Evolutionary conservation across 2,329 filamentous ascomycete genomes (phyloP), one percentile per base, ranked within the genome.

Genomic region (Exophiala sp.): DNA sequence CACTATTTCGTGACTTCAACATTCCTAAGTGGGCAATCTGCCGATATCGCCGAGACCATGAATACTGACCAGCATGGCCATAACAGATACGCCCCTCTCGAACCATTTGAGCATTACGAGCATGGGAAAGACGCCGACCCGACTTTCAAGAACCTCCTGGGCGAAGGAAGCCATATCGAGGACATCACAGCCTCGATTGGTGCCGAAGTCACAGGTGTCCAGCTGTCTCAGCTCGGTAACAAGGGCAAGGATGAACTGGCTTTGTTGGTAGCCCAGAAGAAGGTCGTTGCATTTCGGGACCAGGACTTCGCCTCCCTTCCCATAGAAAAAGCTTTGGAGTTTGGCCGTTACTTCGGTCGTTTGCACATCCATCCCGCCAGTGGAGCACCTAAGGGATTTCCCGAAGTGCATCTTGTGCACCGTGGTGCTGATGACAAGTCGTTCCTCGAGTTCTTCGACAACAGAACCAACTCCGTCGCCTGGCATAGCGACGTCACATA

Each of bases 401-500:
- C 88, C 0, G 84, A 91, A 68, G 72, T 94, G 12, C 88, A 92
- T 65, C 80, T 94, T 1, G 88, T 92, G 1, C 88, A 92, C 71
- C 82, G 88, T 36, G 83, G 83, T 16, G 85, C 82, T 45, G 74
- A 82, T 55, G 85, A 88, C 62, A 82, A 78, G 5, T 79, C 76
- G 2, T 79, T 77, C 16, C 72, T 80, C 16, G 75, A 80, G 45
- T 88, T 87, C 70, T 85, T 90, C 61, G 73, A 79, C 50, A 81
- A 82, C 43, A 81, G 87, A 18, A 91, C 88, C 3, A 92, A 86
- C 71, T 88, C 86, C 1, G 84, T 95, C 1, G 89, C 89, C 6
- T 96, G 90, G 90, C 91, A 96, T 73, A 57, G 51, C 32, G 91
- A 96, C 62, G 86, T 95, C 1, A 88, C 87, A 0, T 96, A 95